These are phyloP conservation scores for Paradendryphiella salina DNA, from an alignment of 2,329 filamentous ascomycete species.

Conservation along the genomic window DNA sequence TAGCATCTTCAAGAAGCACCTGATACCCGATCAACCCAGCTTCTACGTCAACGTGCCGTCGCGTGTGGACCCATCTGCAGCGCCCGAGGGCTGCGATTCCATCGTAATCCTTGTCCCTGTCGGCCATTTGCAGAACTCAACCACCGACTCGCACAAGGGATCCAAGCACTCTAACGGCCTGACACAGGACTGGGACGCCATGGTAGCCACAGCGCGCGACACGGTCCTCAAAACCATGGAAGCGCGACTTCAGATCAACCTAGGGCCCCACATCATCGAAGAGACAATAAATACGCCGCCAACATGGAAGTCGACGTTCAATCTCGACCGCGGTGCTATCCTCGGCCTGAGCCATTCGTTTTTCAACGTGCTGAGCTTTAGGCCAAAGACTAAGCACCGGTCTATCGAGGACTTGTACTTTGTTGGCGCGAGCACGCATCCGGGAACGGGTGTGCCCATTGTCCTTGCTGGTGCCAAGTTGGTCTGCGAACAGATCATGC, in stretches of 20 bases:
- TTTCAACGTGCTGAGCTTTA: slow-evolving; percentile 71
- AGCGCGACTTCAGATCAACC: slow-evolving; percentile 61
- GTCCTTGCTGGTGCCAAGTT: slow-evolving; percentile 70
- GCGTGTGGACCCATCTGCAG: slow-evolving; percentile 68
- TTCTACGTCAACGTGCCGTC: slow-evolving; percentile 80
- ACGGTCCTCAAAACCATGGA: slow-evolving; percentile 65
- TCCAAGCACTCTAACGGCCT: slow-evolving; percentile 48
- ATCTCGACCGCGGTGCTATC: slow-evolving; percentile 74
- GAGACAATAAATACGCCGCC: slow-evolving; percentile 69
- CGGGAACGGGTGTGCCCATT: slow-evolving; percentile 75
- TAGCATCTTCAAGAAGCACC: slow-evolving; percentile 70
- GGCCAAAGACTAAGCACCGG: slow-evolving; percentile 61
- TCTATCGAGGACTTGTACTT: slow-evolving; percentile 64
- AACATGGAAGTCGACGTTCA: slow-evolving; percentile 69
- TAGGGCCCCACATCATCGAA: slow-evolving; percentile 57
- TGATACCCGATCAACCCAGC: slow-evolving; percentile 67
- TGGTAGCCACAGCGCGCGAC: slow-evolving; percentile 62
- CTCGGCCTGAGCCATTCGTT: slow-evolving; percentile 72
- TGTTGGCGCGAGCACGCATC: slow-evolving; percentile 75
- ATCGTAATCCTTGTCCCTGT: slow-evolving; percentile 73
- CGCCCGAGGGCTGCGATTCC: slow-evolving; percentile 66
- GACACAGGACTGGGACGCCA: slow-evolving; percentile 63
- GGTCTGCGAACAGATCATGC: slow-evolving; percentile 58
- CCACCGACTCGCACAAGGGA: slow-evolving; percentile 46
- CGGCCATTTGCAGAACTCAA: slow-evolving; percentile 62